Percentiles rank a stretch among this genome's conserved stretches.
These are phyloP conservation scores for Cutaneotrichosporon cutaneum DNA, from an alignment of 1,284 basidiomycete genomes.

Conservation along the genomic window DNA sequence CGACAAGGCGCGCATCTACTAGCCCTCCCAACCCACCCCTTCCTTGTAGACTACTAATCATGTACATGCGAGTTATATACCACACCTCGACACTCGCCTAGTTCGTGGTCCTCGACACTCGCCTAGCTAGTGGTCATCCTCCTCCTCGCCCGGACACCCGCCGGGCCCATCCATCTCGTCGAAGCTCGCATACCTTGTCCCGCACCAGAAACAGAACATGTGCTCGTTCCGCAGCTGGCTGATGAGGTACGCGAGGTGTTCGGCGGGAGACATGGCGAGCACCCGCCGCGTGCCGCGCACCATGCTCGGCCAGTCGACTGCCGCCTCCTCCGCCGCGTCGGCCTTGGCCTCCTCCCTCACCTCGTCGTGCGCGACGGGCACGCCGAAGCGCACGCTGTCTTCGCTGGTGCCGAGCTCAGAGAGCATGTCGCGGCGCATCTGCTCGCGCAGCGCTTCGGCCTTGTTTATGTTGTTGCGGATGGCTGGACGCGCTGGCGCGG, in stretches of 20 bases:
- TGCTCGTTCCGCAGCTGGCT: slow-evolving; percentile 48
- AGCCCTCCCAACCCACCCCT: neutral
- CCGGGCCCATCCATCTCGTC: slow-evolving; percentile 51
- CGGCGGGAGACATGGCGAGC: slow-evolving; percentile 44
- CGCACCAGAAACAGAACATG: slow-evolving; percentile 52
- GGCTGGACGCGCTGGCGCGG: neutral
- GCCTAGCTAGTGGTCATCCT: slow-evolving; percentile 53
- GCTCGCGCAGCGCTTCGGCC: slow-evolving; percentile 44
- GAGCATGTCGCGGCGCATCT: slow-evolving; percentile 50
- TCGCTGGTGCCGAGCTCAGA: slow-evolving; percentile 27
- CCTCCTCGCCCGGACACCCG: slow-evolving; percentile 51
- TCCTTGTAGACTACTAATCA: neutral
- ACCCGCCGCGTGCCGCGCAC: slow-evolving; percentile 46
- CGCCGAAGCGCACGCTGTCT: slow-evolving; percentile 27
- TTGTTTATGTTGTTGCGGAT: slow-evolving; percentile 32
- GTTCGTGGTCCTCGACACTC: too few species aligned
- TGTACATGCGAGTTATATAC: neutral
- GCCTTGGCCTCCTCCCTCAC: slow-evolving; percentile 8
- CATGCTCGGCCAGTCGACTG: slow-evolving; percentile 42
- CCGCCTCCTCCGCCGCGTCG: slow-evolving; percentile 15
- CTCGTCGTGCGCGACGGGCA: slow-evolving; percentile 7
- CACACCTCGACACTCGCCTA: too few species aligned
- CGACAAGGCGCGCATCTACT: slow-evolving; percentile 37
- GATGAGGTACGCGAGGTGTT: slow-evolving; percentile 45
- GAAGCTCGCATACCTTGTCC: slow-evolving; percentile 40